Evolutionary conservation across 2,329 filamentous ascomycete genomes (phyloP), one percentile per base, ranked within the genome.

Genomic region (Myriosclerotinia curreyana): DNA sequence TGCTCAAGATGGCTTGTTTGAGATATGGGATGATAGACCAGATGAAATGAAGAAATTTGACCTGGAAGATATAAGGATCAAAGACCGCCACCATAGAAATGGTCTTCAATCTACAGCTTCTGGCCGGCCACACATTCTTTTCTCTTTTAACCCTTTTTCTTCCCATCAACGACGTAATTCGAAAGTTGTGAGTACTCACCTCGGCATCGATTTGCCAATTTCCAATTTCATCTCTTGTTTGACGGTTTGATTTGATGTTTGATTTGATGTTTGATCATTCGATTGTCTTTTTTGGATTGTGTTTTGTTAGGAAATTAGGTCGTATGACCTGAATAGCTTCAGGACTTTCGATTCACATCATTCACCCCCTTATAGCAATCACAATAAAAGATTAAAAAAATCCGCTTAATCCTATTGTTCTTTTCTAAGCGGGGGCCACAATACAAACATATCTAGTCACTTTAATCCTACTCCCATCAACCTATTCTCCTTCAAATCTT

Each of bases 251-350:
- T 22, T 22, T 9, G 8, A 46, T n/a, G n/a, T n/a, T n/a, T n/a
- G n/a, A n/a, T n/a, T n/a, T n/a, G 15, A 15, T 17, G 40, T 17
- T 15, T 42, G 40, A 42, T 42, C 40, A 17, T 15, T 42, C 17
- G 40, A 42, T 42, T 42, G 40, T 17, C 15, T 42, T 2, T 15
- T 42, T 42, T 31, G 28, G 14, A 15, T 42, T 17, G 17, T 2
- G 3, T 25, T 48, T 34, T 36, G 55, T 59, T 31, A 59, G 22
- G 20, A 38, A 46, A 46, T 25, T 12, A 22, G n/a, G 42, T 59
- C 55, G 42, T 12, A 59, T 59, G 55, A 59, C 44, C 22, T 48
- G 54, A 59, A 48, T 59, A 59, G 55, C 42, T 59, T 59, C 54
- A 58, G 54, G 46, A 59, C 14, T 59, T 36, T 48, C 11, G 12